A percentile compares a stretch with the other conserved stretches of the same genome.
These are phyloP conservation scores for Cytospora mali DNA, from an alignment of 2,329 filamentous ascomycete species.

Conservation along the genomic window DNA sequence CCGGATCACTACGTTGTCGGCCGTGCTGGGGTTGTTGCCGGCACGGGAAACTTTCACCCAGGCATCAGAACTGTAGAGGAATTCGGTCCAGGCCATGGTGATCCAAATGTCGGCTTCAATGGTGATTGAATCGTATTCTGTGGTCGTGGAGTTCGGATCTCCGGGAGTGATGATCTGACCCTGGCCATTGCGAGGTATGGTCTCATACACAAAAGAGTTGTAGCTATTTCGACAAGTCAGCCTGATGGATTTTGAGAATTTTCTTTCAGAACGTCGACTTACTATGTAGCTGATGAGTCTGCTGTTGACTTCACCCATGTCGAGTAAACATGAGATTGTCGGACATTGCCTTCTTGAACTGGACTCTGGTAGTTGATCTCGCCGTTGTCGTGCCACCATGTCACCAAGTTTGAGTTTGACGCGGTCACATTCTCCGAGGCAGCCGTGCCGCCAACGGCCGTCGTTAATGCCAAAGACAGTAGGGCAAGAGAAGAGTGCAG, in stretches of 20 bases:
- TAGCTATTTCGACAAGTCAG: constrained; percentile 10
- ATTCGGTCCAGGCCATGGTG: constrained; percentile 43
- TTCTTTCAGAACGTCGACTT: background rate
- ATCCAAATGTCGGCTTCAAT: constrained; percentile 38
- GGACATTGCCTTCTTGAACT: constrained; percentile 25
- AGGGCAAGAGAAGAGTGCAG: background rate
- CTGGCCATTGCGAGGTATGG: constrained; percentile 42
- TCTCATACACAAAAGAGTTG: constrained; percentile 41
- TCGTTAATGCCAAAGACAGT: background rate
- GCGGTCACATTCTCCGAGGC: constrained; percentile 16
- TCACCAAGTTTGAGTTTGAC: constrained; percentile 11
- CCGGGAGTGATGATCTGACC: constrained; percentile 34
- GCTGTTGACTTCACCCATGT: constrained; percentile 21
- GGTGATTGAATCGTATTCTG: constrained; percentile 35
- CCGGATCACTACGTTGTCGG: constrained; percentile 35
- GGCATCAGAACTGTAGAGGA: constrained; percentile 33
- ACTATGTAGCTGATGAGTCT: constrained; percentile 22
- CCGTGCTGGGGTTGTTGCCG: constrained; percentile 27
- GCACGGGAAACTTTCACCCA: constrained; percentile 33
- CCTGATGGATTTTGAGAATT: background rate
- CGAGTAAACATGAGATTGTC: constrained; percentile 29
- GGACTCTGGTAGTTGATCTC: constrained; percentile 28
- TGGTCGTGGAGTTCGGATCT: constrained; percentile 30
- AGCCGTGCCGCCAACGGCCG: background rate
- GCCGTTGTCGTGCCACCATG: constrained; percentile 30